Conservation (phyloP, 108 stramenopile species). For the Craspedostauros australis region DNA sequence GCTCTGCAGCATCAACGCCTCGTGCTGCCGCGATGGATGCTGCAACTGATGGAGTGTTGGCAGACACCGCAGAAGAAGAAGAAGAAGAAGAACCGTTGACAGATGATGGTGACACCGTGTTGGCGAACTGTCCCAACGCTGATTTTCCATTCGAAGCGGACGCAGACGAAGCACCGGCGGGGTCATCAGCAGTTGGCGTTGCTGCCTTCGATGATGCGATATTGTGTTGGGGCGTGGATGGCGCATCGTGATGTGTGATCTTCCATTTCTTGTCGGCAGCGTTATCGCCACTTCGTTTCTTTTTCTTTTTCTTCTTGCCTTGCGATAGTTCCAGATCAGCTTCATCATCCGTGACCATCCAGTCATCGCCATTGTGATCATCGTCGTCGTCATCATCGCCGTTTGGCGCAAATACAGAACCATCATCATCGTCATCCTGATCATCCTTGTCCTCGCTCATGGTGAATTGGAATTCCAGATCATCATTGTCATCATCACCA, state of each 20-base stretch:
- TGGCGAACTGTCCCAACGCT: conserved; percentile 11
- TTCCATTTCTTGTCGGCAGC: conserved; percentile 6
- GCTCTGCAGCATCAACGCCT: not conserved
- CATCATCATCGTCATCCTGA: conserved; percentile 51
- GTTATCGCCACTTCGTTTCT: not conserved
- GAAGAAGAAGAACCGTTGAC: conserved; percentile 1
- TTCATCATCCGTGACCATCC: conserved; percentile 61
- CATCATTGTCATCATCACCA: conserved; percentile 18
- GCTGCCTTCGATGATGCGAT: not conserved
- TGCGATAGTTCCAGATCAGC: conserved; percentile 9
- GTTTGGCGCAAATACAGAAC: conserved; percentile 40
- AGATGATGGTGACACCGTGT: conserved; percentile 7
- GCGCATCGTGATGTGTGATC: not conserved
- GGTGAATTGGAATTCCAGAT: conserved; percentile 4
- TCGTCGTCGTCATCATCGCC: conserved; percentile 44
- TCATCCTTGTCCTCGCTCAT: conserved; percentile 17
- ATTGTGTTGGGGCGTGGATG: conserved; percentile 3
- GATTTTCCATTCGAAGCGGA: not conserved
- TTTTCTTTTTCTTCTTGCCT: conserved; percentile 14
- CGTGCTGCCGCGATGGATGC: not conserved
- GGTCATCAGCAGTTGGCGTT: conserved; percentile 1
- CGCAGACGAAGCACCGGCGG: conserved; percentile 3
- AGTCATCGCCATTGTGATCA: conserved; percentile 49
- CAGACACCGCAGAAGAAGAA: not conserved
- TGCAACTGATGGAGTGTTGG: too few relatives aligned